Percentiles rank a stretch among this genome's conserved stretches.
Conservation (phyloP, 495 filamentous ascomycete genomes). For the Tetracladium setigerum region DNA sequence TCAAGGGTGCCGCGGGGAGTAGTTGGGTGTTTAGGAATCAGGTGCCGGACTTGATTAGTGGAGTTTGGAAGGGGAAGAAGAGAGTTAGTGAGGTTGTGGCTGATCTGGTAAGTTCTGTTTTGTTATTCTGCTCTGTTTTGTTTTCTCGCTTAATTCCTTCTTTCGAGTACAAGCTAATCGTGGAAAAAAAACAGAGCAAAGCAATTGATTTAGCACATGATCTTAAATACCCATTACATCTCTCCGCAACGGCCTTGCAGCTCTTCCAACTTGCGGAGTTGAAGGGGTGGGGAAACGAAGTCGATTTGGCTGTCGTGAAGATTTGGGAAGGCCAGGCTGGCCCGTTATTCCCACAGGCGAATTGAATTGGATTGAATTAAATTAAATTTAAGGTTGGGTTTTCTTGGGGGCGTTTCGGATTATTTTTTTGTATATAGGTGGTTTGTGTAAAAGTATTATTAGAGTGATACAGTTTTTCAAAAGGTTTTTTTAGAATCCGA, state of each 20-base stretch:
- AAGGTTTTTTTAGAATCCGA: no score
- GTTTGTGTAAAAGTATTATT: no score
- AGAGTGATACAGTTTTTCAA: no score
- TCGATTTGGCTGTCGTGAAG: conserved; percentile 9
- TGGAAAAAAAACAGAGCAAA: conserved; percentile 9
- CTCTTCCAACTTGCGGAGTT: conserved; percentile 11
- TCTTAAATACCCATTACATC: conserved; percentile 18
- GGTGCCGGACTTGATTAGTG: conserved; percentile 46
- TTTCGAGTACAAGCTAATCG: no score
- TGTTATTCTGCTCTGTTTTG: background rate
- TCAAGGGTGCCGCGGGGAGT: conserved; percentile 61
- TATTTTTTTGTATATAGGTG: no score
- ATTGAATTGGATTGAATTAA: no score
- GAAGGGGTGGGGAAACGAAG: conserved; percentile 11
- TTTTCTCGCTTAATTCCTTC: background rate
- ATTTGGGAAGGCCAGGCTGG: conserved; percentile 13
- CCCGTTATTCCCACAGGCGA: conserved; percentile 7
- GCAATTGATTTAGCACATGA: conserved; percentile 11
- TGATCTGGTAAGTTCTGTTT: conserved; percentile 15
- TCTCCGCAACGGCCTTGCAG: conserved; percentile 15
- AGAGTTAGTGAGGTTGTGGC: conserved; percentile 13
- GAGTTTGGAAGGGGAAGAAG: conserved; percentile 15
- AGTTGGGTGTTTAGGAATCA: conserved; percentile 52
- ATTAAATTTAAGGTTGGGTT: no score
- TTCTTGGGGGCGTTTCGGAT: no score